Evolutionary conservation across 164 flowering plant species (phyloP).

Genomic region (Warburgia ugandensis): DNA sequence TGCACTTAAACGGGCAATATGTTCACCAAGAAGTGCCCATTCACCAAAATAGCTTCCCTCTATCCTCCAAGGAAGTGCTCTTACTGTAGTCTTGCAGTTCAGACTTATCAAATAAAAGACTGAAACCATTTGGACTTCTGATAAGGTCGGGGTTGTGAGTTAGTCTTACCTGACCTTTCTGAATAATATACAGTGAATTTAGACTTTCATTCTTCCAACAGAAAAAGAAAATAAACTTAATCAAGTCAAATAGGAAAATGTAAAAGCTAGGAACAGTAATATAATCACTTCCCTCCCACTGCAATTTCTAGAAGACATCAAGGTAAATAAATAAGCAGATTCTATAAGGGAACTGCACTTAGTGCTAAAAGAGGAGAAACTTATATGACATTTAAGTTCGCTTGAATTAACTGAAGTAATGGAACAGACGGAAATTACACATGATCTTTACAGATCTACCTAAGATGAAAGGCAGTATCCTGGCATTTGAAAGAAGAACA

Average conservation of each 20-base stretch:
- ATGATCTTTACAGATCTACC: no score
- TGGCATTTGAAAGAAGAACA: no score
- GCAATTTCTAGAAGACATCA: no score
- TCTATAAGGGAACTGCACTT: no score
- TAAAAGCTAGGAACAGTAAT: not conserved
- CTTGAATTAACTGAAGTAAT: no score
- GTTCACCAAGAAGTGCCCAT: slow-evolving; percentile 87
- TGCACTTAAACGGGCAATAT: slow-evolving; percentile 46
- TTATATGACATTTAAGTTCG: no score
- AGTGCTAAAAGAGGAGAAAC: no score
- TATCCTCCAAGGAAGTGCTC: slow-evolving; percentile 32
- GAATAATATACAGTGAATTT: slow-evolving; percentile 58
- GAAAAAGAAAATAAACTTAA: no score
- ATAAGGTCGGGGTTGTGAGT: slow-evolving; percentile 41
- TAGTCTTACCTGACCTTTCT: slow-evolving; percentile 71
- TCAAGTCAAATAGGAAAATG: not conserved
- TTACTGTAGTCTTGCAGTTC: slow-evolving; percentile 32
- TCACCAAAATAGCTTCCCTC: slow-evolving; percentile 96
- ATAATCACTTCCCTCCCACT: no score
- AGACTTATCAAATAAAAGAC: slow-evolving; percentile 41
- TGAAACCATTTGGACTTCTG: slow-evolving; percentile 35
- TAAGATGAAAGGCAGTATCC: no score
- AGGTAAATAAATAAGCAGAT: no score
- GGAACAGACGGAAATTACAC: no score
- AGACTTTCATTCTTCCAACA: slow-evolving; percentile 52